A percentile compares a stretch with the other conserved stretches of the same genome.
These are phyloP conservation scores for Tulasnella calospora DNA, from an alignment of 768 basidiomycete genomes.

Conservation along the genomic window DNA sequence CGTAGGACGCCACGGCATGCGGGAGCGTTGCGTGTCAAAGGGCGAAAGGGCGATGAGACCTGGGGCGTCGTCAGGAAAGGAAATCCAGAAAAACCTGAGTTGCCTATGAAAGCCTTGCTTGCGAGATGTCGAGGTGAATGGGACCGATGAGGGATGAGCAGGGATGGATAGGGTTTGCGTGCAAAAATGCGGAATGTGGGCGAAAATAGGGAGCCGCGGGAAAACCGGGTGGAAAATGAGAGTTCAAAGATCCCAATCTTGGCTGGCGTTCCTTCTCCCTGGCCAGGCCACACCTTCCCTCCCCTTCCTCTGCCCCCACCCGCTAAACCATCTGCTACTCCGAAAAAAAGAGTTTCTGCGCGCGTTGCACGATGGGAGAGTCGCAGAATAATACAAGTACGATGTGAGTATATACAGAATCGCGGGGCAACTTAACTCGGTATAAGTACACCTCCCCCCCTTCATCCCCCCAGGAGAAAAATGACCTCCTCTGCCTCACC, in stretches of 20 bases:
- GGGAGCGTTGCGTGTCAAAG: neutral
- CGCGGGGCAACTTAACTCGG: conserved; percentile 8
- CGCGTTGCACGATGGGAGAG: neutral
- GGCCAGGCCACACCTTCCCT: conserved; percentile 4
- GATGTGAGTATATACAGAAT: conserved; percentile 8
- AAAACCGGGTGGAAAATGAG: neutral
- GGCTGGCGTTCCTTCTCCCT: neutral
- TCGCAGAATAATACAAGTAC: conserved; percentile 6
- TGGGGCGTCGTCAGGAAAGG: neutral
- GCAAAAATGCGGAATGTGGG: neutral
- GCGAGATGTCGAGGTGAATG: neutral
- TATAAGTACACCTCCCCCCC: conserved; percentile 12
- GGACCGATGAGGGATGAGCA: neutral
- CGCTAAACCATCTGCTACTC: neutral
- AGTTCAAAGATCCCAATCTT: conserved; percentile 9
- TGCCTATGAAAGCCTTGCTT: neutral
- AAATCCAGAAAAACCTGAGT: neutral
- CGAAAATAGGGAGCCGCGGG: neutral
- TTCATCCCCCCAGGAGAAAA: conserved; percentile 4
- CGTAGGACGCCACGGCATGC: neutral
- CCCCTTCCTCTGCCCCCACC: neutral
- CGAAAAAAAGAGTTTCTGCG: neutral
- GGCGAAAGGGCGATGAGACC: neutral
- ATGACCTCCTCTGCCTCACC: conserved; percentile 5
- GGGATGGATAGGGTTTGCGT: neutral